These are phyloP conservation scores for Neurospora discreta DNA, from an alignment of 495 filamentous ascomycete species.

Conservation along the genomic window DNA sequence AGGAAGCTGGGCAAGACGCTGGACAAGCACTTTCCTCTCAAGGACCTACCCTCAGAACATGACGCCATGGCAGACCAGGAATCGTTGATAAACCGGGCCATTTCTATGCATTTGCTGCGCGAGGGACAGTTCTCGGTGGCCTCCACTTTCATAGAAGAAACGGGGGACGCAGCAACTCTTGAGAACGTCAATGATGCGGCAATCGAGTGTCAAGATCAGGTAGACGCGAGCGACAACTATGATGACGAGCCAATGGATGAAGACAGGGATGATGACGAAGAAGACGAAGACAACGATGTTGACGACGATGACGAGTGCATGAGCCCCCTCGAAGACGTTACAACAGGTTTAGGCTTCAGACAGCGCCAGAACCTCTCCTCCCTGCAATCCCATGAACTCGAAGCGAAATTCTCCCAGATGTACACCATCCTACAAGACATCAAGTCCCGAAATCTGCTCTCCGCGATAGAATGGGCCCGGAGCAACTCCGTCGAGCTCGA, in stretches of 20 bases:
- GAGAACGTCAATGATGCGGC: conserved; percentile 21
- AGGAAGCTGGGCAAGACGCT: conserved; percentile 73
- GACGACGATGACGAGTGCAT: neutral
- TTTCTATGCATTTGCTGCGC: conserved; percentile 89
- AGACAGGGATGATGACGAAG: conserved; percentile 6
- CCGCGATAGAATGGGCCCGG: conserved; percentile 81
- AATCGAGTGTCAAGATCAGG: conserved; percentile 7
- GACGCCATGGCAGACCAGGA: conserved; percentile 71
- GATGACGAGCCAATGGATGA: conserved; percentile 21
- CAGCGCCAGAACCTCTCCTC: conserved; percentile 38
- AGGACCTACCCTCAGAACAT: conserved; percentile 66
- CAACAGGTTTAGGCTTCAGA: neutral
- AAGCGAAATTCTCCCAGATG: conserved; percentile 74
- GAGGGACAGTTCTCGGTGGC: conserved; percentile 90
- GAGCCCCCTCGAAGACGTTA: neutral
- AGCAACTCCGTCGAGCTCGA: conserved; percentile 59
- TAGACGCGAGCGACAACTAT: neutral
- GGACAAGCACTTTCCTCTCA: conserved; percentile 74
- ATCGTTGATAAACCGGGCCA: conserved; percentile 75
- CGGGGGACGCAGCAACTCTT: conserved; percentile 18
- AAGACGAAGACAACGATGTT: neutral
- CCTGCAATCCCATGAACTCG: conserved; percentile 56
- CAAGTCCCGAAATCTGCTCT: conserved; percentile 57
- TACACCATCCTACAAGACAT: conserved; percentile 78
- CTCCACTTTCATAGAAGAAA: conserved; percentile 64